Evolutionary conservation across 2,329 filamentous ascomycete genomes (phyloP).

Genomic region (Domatiomyces globalis): DNA sequence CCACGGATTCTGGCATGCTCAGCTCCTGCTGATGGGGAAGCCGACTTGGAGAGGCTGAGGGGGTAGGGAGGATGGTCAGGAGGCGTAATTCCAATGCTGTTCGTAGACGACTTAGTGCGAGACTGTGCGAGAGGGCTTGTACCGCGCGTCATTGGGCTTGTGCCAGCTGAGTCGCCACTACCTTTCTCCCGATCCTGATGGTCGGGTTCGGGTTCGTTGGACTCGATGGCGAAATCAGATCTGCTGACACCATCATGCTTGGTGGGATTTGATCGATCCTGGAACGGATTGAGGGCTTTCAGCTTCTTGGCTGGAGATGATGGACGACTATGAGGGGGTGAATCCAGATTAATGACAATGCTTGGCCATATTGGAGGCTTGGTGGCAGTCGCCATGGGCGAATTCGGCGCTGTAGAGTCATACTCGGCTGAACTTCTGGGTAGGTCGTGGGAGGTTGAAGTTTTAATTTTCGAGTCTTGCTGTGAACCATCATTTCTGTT

Average conservation of each 20-base stretch:
- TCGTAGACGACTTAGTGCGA: not conserved
- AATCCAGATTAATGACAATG: conserved; percentile 46
- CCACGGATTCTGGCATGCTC: conserved; percentile 46
- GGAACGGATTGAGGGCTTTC: not conserved
- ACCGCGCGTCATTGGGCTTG: conserved; percentile 12
- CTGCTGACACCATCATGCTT: conserved; percentile 30
- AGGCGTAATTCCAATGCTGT: not conserved
- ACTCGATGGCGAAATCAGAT: conserved; percentile 17
- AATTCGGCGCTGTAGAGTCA: conserved; percentile 31
- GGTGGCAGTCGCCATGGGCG: conserved; percentile 25
- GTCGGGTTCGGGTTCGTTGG: conserved; percentile 1
- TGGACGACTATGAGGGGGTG: conserved; percentile 47
- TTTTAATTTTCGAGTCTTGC: not conserved
- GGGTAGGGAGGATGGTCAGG: not conserved
- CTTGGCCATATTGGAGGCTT: conserved; percentile 33
- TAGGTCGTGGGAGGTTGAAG: not conserved
- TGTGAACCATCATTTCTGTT: conserved; percentile 3
- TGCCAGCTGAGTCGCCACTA: conserved; percentile 9
- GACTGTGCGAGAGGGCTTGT: not conserved
- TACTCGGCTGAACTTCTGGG: conserved; percentile 29
- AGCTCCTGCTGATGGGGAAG: conserved; percentile 24
- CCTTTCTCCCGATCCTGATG: conserved; percentile 2
- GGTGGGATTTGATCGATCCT: not conserved
- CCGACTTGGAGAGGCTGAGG: not conserved
- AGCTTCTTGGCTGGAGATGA: conserved; percentile 48